Evolutionary conservation across 768 basidiomycete genomes (phyloP).

Genomic region (Panaeolus cyanescens): DNA sequence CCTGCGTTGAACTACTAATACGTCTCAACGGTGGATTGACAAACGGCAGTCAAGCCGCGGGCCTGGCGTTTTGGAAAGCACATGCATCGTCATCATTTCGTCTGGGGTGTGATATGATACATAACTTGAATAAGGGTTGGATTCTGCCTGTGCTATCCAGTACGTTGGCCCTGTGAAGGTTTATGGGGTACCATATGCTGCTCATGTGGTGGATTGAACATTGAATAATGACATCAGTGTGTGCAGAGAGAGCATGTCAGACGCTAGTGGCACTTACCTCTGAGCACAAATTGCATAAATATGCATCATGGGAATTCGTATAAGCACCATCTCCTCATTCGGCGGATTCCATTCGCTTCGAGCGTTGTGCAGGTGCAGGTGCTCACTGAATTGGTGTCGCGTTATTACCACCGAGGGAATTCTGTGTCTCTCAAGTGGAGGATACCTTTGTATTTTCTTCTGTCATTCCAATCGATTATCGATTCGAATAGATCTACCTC

Average conservation of each 20-base stretch:
- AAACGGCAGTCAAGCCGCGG: neutral
- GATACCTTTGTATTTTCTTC: neutral
- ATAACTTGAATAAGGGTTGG: too few species aligned
- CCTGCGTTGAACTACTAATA: neutral
- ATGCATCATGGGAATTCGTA: neutral
- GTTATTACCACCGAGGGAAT: neutral
- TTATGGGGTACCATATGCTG: too few species aligned
- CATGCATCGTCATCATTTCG: neutral
- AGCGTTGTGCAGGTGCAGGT: neutral
- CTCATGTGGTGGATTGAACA: too few species aligned
- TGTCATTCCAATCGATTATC: neutral
- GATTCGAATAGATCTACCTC: neutral
- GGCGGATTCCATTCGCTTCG: neutral
- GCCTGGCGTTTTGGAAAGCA: neutral
- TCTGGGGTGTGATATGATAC: too few species aligned
- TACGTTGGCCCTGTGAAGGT: too few species aligned
- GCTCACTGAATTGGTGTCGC: neutral
- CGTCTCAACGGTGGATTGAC: too few species aligned
- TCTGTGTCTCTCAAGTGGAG: neutral
- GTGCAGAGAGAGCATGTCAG: neutral
- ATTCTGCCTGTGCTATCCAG: too few species aligned
- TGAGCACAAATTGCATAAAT: too few species aligned
- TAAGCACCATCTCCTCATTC: neutral
- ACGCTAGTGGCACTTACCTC: neutral
- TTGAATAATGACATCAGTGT: neutral